These are phyloP conservation scores for Protomyces gravidus DNA, from an alignment of 1,139 yeast species.

Conservation along the genomic window DNA sequence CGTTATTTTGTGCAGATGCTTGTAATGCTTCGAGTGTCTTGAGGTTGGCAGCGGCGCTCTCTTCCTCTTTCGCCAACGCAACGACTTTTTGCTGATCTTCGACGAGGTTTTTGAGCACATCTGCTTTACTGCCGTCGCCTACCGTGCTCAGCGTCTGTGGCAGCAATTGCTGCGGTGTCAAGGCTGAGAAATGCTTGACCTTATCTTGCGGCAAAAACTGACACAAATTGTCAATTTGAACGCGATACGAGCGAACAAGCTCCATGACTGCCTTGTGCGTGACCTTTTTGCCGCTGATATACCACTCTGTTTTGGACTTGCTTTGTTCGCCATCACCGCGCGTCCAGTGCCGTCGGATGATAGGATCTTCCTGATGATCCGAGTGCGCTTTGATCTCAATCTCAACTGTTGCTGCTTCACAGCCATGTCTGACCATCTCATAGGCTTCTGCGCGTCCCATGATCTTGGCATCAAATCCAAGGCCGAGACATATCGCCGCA, in stretches of 20 bases:
- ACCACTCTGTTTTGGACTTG: slow-evolving; percentile 51
- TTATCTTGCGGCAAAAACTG: slow-evolving; percentile 94
- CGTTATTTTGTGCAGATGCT: slow-evolving; percentile 33
- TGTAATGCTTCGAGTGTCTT: slow-evolving; percentile 44
- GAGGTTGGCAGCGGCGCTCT: slow-evolving; percentile 33
- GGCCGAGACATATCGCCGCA: slow-evolving; percentile 86
- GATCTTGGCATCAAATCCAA: slow-evolving; percentile 73
- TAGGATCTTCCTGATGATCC: slow-evolving; percentile 41
- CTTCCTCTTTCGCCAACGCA: slow-evolving; percentile 31
- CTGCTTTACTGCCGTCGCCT: slow-evolving; percentile 56
- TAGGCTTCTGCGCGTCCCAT: slow-evolving; percentile 72
- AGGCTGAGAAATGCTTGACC: slow-evolving; percentile 85
- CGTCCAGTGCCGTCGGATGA: slow-evolving; percentile 43
- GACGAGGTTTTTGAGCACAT: slow-evolving; percentile 57
- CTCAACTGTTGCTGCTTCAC: slow-evolving; percentile 54
- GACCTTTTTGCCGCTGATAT: slow-evolving; percentile 47
- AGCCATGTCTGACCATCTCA: slow-evolving; percentile 72
- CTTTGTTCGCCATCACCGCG: slow-evolving; percentile 17
- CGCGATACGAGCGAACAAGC: slow-evolving; percentile 53
- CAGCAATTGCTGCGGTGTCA: slow-evolving; percentile 69
- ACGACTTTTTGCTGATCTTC: slow-evolving; percentile 47
- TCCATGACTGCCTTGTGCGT: slow-evolving; percentile 50
- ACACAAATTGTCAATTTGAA: slow-evolving; percentile 86
- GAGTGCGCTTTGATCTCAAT: slow-evolving; percentile 55
- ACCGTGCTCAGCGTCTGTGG: slow-evolving; percentile 78